A percentile compares a stretch with the other conserved stretches of the same genome.
These are phyloP conservation scores for Pugionium dolabratum DNA, from an alignment of 345 rosid species.

Conservation along the genomic window DNA sequence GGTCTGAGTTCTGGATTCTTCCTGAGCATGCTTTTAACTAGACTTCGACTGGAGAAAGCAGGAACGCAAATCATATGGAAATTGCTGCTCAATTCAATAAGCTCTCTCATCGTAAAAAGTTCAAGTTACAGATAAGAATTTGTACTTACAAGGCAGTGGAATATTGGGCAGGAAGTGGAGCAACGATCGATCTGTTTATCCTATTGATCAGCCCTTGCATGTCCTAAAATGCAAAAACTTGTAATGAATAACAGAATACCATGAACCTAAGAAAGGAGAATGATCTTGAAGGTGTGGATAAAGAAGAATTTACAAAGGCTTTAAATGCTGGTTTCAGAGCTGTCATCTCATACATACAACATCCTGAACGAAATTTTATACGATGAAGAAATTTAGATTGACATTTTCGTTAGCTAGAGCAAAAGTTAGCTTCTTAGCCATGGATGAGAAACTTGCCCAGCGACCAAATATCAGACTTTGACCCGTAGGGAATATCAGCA, in stretches of 20 bases:
- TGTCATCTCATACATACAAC: constrained; percentile 98
- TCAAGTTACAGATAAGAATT: constrained; percentile 13
- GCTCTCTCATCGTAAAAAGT: not conserved
- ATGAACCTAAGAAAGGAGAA: constrained; percentile 8
- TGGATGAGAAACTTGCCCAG: constrained; percentile 57
- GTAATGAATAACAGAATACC: not conserved
- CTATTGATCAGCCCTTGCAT: constrained; percentile 99
- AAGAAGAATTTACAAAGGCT: constrained; percentile 74
- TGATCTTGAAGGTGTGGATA: constrained; percentile 17
- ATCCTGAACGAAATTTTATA: constrained; percentile 55
- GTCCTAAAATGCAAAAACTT: constrained; percentile 57
- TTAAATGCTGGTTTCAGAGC: constrained; percentile 92
- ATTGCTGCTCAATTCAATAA: constrained; percentile 2
- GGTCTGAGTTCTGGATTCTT: constrained; percentile 98
- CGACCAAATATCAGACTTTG: constrained; percentile 99
- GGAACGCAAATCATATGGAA: constrained; percentile 17
- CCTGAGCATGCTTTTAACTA: constrained; percentile 97
- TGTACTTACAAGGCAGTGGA: constrained; percentile 82
- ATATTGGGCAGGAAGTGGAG: constrained; percentile 91
- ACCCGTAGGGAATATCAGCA: constrained; percentile 98
- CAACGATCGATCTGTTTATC: constrained; percentile 87
- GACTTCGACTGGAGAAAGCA: constrained; percentile 68
- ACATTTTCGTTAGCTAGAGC: constrained; percentile 21
- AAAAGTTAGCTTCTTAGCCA: constrained; percentile 11
- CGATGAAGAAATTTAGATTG: constrained; percentile 20